Percentiles rank a stretch among this genome's conserved stretches.
Evolutionary conservation across 2,329 filamentous ascomycete species (phyloP).

Genomic region (Pyricularia sp.): DNA sequence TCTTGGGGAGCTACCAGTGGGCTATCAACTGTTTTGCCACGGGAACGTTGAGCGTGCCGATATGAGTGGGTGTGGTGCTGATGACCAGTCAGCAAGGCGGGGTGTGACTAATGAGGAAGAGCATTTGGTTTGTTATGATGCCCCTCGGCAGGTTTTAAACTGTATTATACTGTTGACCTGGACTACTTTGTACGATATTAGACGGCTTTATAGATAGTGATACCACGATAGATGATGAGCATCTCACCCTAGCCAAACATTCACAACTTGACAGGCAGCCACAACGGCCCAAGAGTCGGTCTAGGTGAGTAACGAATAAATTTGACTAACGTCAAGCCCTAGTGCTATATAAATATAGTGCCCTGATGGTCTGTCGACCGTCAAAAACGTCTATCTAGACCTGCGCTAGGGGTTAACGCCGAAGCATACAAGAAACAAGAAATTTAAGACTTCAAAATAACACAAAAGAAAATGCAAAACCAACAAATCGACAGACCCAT

Average conservation of each 20-base stretch:
- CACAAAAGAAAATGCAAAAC: background rate
- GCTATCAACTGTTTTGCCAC: constrained; percentile 60
- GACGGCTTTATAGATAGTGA: background rate
- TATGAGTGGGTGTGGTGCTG: background rate
- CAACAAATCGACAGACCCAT: background rate
- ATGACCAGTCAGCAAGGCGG: background rate
- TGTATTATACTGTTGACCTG: background rate
- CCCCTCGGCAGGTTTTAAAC: background rate
- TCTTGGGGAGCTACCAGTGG: constrained; percentile 89
- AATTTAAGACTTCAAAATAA: background rate
- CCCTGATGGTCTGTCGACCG: background rate
- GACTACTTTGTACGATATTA: background rate
- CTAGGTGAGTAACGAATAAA: background rate
- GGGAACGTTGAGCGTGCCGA: background rate
- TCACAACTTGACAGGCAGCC: background rate
- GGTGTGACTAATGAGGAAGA: background rate
- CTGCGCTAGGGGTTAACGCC: background rate
- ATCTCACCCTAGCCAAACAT: background rate
- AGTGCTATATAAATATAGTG: background rate
- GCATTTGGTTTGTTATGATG: background rate
- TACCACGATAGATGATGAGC: background rate
- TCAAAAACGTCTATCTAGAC: background rate
- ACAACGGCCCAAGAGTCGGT: background rate
- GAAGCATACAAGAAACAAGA: background rate
- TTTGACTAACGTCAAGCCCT: background rate